Conservation (phyloP, 805 yeast species). For the Candida multigemmis region DNA sequence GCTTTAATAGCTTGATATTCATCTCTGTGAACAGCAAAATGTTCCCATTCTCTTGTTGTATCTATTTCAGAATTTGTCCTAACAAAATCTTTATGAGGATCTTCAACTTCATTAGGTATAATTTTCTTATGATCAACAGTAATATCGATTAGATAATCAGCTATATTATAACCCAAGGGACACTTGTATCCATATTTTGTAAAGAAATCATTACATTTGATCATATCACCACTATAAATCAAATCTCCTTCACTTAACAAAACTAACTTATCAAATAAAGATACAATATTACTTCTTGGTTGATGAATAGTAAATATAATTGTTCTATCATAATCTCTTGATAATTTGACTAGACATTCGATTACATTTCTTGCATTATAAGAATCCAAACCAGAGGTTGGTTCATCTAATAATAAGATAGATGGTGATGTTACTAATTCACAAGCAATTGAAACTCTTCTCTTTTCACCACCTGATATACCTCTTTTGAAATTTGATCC, state of each 20-base stretch:
- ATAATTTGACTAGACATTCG: conserved; percentile 72
- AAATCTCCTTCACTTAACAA: conserved; percentile 78
- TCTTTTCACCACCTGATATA: conserved; percentile 59
- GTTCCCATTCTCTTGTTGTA: conserved; percentile 78
- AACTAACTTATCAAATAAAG: conserved; percentile 76
- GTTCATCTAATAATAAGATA: conserved; percentile 72
- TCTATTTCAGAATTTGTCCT: conserved; percentile 30
- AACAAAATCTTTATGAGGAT: conserved; percentile 11
- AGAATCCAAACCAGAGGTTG: conserved; percentile 92
- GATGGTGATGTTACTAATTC: conserved; percentile 72
- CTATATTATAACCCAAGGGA: conserved; percentile 87
- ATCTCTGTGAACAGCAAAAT: conserved; percentile 72
- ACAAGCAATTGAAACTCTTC: conserved; percentile 76
- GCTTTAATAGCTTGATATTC: conserved; percentile 35
- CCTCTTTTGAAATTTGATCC: conserved; percentile 90
- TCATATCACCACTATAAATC: conserved; percentile 82
- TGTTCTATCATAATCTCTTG: conserved; percentile 76
- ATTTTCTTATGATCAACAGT: conserved; percentile 55
- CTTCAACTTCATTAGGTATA: conserved; percentile 7
- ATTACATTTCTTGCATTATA: conserved; percentile 88
- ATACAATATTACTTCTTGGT: conserved; percentile 92
- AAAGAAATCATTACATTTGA: conserved; percentile 68
- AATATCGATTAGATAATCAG: conserved; percentile 86
- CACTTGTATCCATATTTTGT: conserved; percentile 67
- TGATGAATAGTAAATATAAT: conserved; percentile 92